A percentile compares a stretch with the other conserved stretches of the same genome.
phyloP scores from a whole-genome alignment of 2,329 filamentous ascomycete species.

The Mycogone perniciosa region DNA sequence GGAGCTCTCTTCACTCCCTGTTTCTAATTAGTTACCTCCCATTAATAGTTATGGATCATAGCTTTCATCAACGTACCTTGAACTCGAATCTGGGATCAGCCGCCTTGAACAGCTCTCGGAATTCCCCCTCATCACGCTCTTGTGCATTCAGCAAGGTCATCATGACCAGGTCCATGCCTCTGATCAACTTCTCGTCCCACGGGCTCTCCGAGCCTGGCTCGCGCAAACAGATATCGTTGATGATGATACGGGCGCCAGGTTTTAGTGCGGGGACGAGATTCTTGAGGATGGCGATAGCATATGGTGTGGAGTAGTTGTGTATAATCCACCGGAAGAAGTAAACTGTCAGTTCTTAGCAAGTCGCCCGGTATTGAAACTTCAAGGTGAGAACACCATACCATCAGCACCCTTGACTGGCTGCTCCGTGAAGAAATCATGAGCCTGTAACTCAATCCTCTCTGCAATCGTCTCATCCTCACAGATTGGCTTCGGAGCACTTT shows the following conservation, averaged over 20 bases:
- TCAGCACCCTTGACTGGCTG: slow-evolving; percentile 50
- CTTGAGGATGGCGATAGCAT: slow-evolving; percentile 42
- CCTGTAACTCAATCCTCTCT: slow-evolving; percentile 35
- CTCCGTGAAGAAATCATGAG: slow-evolving; percentile 53
- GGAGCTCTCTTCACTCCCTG: slow-evolving; percentile 35
- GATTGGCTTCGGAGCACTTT: slow-evolving; percentile 39
- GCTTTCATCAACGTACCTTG: slow-evolving; percentile 23
- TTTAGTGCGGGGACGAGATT: slow-evolving; percentile 50
- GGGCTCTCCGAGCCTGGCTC: slow-evolving; percentile 32
- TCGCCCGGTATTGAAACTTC: neutral
- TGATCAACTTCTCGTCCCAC: slow-evolving; percentile 42
- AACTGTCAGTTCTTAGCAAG: slow-evolving; percentile 25
- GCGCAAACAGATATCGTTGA: slow-evolving; percentile 40
- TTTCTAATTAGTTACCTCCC: neutral
- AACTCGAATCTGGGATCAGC: slow-evolving; percentile 39
- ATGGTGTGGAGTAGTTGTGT: slow-evolving; percentile 54
- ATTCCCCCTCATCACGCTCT: slow-evolving; percentile 43
- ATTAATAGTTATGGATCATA: neutral
- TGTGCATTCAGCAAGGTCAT: slow-evolving; percentile 44
- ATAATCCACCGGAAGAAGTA: slow-evolving; percentile 56
- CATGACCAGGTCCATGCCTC: slow-evolving; percentile 48
- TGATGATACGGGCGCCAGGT: slow-evolving; percentile 43
- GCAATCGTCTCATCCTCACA: slow-evolving; percentile 33
- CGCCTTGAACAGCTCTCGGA: slow-evolving; percentile 36
- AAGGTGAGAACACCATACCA: slow-evolving; percentile 26